Evolutionary conservation across 305 asterid genomes (phyloP).

Genomic region (Plantago coronopus): DNA sequence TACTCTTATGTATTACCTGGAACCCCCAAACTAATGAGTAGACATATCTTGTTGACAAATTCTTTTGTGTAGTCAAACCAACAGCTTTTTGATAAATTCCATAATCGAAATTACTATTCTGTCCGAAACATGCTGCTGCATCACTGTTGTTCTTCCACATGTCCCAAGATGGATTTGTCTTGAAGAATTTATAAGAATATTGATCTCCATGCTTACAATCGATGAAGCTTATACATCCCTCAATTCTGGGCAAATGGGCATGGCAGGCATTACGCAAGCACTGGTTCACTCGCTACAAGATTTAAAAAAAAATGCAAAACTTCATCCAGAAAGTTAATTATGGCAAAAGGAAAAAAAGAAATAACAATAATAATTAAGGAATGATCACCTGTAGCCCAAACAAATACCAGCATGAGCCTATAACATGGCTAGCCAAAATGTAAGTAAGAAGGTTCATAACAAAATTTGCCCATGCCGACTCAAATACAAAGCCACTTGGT

Average conservation of each 20-base stretch:
- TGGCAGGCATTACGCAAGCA: constrained; percentile 69
- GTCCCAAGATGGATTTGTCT: constrained; percentile 33
- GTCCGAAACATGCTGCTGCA: constrained; percentile 55
- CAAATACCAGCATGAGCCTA: constrained; percentile 89
- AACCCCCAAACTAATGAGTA: constrained; percentile 89
- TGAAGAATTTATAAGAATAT: constrained; percentile 13
- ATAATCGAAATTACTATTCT: constrained; percentile 36
- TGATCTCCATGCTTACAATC: constrained; percentile 63
- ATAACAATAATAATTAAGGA: not conserved
- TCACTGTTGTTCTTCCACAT: constrained; percentile 42
- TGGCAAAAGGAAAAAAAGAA: too few relatives aligned
- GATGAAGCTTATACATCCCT: constrained; percentile 40
- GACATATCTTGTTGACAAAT: constrained; percentile 45
- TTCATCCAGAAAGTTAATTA: too few relatives aligned
- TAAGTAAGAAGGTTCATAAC: constrained; percentile 64
- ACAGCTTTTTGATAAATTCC: constrained; percentile 66
- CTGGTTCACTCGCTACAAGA: constrained; percentile 73
- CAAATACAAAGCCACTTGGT: constrained; percentile 72
- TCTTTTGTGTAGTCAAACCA: constrained; percentile 40
- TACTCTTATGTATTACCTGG: constrained; percentile 49
- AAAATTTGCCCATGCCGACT: constrained; percentile 84
- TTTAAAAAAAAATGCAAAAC: constrained; percentile 15
- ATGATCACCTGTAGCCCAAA: constrained; percentile 81
- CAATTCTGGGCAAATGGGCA: constrained; percentile 24
- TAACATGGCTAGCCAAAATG: constrained; percentile 73